phyloP scores from a whole-genome alignment of 306 rosid genomes.

The Citrullus colocynthis region DNA sequence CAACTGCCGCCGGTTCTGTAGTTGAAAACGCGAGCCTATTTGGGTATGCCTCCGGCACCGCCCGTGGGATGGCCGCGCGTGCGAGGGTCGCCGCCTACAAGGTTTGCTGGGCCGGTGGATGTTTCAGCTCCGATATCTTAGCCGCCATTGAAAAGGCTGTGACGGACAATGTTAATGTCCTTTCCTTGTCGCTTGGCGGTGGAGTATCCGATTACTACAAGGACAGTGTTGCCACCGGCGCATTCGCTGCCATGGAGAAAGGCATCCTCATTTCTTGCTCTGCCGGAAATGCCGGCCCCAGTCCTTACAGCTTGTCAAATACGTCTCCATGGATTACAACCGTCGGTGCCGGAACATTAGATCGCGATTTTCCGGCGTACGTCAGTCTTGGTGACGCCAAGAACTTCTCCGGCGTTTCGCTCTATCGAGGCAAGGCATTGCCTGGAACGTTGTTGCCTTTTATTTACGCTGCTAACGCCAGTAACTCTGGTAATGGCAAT shows the following conservation, averaged over 20 bases:
- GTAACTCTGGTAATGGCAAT: constrained; percentile 23
- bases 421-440: constrained; percentile 22
- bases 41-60: constrained; percentile 52
- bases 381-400: constrained; percentile 56
- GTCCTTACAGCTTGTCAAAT: constrained; percentile 21
- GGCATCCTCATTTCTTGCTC: constrained; percentile 61
- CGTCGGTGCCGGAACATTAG: constrained; percentile 84
- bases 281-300: constrained; percentile 69
- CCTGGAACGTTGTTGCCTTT: constrained; percentile 21
- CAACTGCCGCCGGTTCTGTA: constrained; percentile 52
- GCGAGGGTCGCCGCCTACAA: constrained; percentile 70
- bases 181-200: constrained; percentile 71
- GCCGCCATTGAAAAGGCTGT: constrained; percentile 69
- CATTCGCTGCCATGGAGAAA: constrained; percentile 69
- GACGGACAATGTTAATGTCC: constrained; percentile 45
- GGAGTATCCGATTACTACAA: constrained; percentile 23
- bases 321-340: constrained; percentile 90
- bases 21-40: constrained; percentile 38
- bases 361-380: constrained; percentile 65
- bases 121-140: constrained; percentile 45
- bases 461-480: constrained; percentile 42
- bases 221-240: constrained; percentile 52
- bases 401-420: constrained; percentile 50
- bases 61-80: constrained; percentile 69
- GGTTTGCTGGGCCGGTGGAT: constrained; percentile 49